Conservation (phyloP, 2,329 filamentous ascomycete genomes). For the Cryphonectria carpinicola region DNA sequence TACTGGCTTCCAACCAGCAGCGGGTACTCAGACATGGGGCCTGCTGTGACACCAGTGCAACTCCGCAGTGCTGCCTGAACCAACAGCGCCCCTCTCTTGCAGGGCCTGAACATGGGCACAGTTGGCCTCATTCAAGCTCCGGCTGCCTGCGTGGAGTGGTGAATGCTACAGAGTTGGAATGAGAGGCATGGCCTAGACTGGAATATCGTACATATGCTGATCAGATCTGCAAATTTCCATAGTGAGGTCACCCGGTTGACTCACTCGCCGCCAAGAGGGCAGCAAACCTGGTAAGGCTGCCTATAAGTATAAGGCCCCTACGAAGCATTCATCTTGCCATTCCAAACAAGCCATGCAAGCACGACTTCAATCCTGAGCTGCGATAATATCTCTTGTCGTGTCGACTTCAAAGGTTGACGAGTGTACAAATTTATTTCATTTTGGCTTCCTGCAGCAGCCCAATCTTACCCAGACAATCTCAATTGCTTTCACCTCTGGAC, state of each 20-base stretch:
- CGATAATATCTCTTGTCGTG: background rate
- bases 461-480: background rate
- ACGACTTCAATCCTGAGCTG: background rate
- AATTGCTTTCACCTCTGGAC: background rate
- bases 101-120: background rate
- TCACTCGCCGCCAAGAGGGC: slow-evolving; percentile 4
- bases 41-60: background rate
- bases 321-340: background rate
- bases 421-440: background rate
- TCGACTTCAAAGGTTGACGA: background rate
- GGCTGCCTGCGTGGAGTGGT: background rate
- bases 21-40: background rate
- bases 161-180: background rate
- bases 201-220: background rate
- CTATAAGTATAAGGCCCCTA: background rate
- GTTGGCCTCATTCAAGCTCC: slow-evolving; percentile 1
- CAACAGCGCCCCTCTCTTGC: background rate
- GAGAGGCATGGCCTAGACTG: background rate
- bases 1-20: background rate
- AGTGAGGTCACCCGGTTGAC: background rate
- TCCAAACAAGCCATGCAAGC: background rate
- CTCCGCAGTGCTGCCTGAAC: slow-evolving; percentile 10
- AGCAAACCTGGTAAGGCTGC: slow-evolving; percentile 1
- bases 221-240: background rate
- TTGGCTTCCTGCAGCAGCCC: background rate